Evolutionary conservation across 2,329 filamentous ascomycete species (phyloP), one percentile per base, ranked within the genome.

Genomic region (Diaporthe citrichinensis): DNA sequence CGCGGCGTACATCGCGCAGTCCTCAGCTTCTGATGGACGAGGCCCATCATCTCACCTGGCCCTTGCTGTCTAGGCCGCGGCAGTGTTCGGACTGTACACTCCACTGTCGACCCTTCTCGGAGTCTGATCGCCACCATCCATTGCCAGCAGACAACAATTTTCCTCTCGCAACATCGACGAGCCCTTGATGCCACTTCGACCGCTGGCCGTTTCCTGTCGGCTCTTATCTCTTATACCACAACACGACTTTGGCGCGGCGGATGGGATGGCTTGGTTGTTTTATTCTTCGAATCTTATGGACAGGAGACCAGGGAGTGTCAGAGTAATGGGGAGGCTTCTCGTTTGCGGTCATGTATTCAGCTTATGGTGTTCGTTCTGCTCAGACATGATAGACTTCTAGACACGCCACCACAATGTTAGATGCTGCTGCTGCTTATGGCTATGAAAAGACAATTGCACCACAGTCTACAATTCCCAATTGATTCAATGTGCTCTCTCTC

Each of bases 61-160:
- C 61, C 72, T 77, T 68, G 74, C 72, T 72, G 74, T 74, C 74
- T 77, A 76, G 76, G 71, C 71, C 59, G 71, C 76, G 74, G 74
- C 76, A 55, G 65, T 76, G 74, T 76, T 76, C 55, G 74, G 74
- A 74, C 36, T 74, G 67, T 72, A 74, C 67, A 76, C 53, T 46
- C 62, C 76, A 46, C 69, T 77, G 62, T 58, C 49, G 65, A 49
- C n/a, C 51, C 62, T 75, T 53, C 53, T 71, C 62, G 73, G 57
- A 73, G 41, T 75, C 62, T 77, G 71, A 75, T 71, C 73, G 36
- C 67, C 67, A 55, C 51, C 53, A 65, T 67, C 44, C 72, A 49
- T 25, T 71, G 51, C 41, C 36, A 44, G 44, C 72, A n/a, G 71
- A 71, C 20, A 71, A 34, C 17, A 53, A 12, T 6, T 12, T 20